These are phyloP conservation scores for Trichoderma koningii DNA, from an alignment of 2,329 filamentous ascomycete species.

Conservation along the genomic window DNA sequence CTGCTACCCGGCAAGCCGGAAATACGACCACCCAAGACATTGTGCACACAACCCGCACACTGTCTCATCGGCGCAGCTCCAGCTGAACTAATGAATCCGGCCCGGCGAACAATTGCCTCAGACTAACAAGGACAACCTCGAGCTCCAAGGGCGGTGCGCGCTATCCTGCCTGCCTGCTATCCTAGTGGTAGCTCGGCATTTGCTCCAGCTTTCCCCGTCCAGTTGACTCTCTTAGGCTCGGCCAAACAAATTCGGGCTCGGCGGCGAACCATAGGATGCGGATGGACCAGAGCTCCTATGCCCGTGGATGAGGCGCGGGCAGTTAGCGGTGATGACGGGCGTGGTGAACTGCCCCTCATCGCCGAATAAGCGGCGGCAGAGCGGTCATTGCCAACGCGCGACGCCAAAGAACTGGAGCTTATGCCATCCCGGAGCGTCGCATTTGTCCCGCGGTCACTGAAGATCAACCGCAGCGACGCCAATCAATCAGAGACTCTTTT, in stretches of 20 bases:
- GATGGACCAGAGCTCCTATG: background rate
- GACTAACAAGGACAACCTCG: background rate
- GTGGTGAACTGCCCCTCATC: background rate
- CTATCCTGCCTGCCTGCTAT: background rate
- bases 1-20: background rate
- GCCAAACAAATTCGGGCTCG: background rate
- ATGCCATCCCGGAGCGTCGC: too few relatives aligned
- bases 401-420: background rate
- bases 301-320: background rate
- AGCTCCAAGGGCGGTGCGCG: background rate
- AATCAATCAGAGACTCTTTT: too few relatives aligned
- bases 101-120: constrained; percentile 14
- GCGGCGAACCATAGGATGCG: background rate
- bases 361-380: background rate
- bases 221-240: background rate
- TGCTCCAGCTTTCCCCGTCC: background rate
- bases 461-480: too few relatives aligned
- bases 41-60: background rate
- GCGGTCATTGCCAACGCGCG: background rate
- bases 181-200: background rate
- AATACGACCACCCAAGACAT: background rate
- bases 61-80: background rate
- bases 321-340: background rate
- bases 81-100: constrained; percentile 8
- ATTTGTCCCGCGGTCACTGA: too few relatives aligned